These are phyloP conservation scores for Trametopsis cervina DNA, from an alignment of 768 basidiomycete genomes.

Conservation along the genomic window DNA sequence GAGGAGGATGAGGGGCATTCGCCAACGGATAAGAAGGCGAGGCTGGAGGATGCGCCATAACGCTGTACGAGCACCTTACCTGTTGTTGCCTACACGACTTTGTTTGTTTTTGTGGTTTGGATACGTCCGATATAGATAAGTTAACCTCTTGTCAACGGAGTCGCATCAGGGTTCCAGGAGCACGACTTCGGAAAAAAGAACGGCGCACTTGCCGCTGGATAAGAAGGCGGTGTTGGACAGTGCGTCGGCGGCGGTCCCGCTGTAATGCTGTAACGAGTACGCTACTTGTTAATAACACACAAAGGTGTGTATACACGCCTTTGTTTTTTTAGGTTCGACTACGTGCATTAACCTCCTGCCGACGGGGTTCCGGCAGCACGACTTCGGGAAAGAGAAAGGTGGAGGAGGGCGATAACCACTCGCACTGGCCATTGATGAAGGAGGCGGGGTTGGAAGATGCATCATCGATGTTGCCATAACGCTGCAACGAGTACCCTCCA, in stretches of 20 bases:
- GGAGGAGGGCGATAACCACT: conserved; percentile 58
- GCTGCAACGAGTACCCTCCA: background rate
- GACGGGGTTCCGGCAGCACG: conserved; percentile 9
- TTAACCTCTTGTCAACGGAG: too few species aligned
- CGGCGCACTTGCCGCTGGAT: too few species aligned
- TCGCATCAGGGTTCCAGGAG: too few species aligned
- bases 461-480: background rate
- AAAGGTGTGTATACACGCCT: too few species aligned
- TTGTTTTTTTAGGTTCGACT: too few species aligned
- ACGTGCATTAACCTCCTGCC: too few species aligned
- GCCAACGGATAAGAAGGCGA: conserved; percentile 57
- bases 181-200: too few species aligned
- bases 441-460: conserved; percentile 50
- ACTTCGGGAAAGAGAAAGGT: conserved; percentile 49
- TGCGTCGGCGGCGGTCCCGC: too few species aligned
- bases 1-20: conserved; percentile 43
- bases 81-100: background rate
- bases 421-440: conserved; percentile 46
- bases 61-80: background rate
- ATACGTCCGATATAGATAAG: too few species aligned
- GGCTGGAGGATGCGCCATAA: conserved; percentile 37
- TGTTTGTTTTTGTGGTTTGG: background rate
- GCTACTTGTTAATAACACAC: too few species aligned
- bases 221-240: too few species aligned
- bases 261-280: too few species aligned